Base-by-base conservation (phyloP, 1,284 basidiomycete genomes). In the Papiliotrema fonsecae region DNA sequence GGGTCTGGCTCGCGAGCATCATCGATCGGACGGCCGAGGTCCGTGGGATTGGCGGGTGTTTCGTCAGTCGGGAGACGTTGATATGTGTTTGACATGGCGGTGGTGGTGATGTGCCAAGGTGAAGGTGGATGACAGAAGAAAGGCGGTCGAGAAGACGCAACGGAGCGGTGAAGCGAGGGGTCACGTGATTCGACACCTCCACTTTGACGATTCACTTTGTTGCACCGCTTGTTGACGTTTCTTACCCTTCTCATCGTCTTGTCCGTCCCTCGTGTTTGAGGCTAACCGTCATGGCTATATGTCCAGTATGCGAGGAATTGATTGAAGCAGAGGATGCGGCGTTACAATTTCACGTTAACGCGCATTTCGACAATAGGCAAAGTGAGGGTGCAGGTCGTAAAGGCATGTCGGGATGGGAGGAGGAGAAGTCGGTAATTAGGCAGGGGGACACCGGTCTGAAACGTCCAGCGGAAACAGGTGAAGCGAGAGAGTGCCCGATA, bases 311-410 rank as follows among this genome's bases (percentile, higher is more conserved):
- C 41, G 43, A 49, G 6, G 22, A 47, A 24, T 3, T 35, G 22
- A 25, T 59, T 22, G 28, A 57, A 31, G 58, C 52, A 2, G 57
- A 55, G 32, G 37, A 52, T 2, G 34, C 32, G 10, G 53, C 50
- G 1, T 52, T 59, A 32, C 40, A 38, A 27, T 49, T 49, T 18
- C 61, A 63, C 38, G 61, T 62, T 25, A 57, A 62, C 32, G 43
- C 49, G 3, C 61, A 62, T 50, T 62, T 62, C 31, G 46, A 52
- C 14, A 32, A 47, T 16, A 26, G 22, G n/a, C n/a, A n/a, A n/a
- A n/a, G n/a, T n/a, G n/a, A n/a, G n/a, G n/a, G n/a, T n/a, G n/a
- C n/a, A n/a, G n/a, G n/a, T n/a, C n/a, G n/a, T n/a, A n/a, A n/a
- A n/a, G n/a, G n/a, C n/a, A n/a, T n/a, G 25, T 48, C 26, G 22